These are phyloP conservation scores for Ceratocystis smalleyi DNA, from an alignment of 2,329 filamentous ascomycete species.

Conservation along the genomic window DNA sequence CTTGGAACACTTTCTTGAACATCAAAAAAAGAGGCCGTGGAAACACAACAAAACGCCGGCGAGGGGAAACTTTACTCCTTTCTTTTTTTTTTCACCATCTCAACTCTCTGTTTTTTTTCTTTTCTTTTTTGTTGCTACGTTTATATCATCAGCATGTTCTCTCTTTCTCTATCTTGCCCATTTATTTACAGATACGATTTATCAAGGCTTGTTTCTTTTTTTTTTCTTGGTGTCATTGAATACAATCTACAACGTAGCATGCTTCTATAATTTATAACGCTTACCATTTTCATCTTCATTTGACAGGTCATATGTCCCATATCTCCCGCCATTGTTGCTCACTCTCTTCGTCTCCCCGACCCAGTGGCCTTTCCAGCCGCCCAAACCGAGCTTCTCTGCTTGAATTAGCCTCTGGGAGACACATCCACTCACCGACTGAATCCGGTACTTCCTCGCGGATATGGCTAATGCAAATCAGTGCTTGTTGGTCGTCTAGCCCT, in stretches of 20 bases:
- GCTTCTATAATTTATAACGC: background rate
- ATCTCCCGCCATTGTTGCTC: conserved; percentile 48
- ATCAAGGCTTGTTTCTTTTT: background rate
- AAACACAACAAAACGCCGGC: background rate
- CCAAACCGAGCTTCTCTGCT: conserved; percentile 48
- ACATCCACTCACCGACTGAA: conserved; percentile 70
- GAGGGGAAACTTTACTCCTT: background rate
- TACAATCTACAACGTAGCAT: no score
- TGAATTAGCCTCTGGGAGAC: conserved; percentile 60
- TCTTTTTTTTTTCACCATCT: conserved; percentile 4
- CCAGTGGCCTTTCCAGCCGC: conserved; percentile 44
- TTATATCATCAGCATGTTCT: background rate
- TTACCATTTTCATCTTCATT: background rate
- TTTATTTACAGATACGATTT: background rate
- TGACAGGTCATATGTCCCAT: conserved; percentile 29
- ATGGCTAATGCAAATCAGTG: conserved; percentile 84
- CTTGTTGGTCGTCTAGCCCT: conserved; percentile 56
- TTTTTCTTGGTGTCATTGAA: background rate
- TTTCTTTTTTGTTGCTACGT: background rate
- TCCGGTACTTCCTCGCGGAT: conserved; percentile 78
- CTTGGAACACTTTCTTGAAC: background rate
- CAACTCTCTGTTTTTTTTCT: conserved; percentile 12
- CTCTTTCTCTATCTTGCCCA: background rate
- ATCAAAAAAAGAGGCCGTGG: conserved; percentile 6
- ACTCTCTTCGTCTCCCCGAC: conserved; percentile 36